phyloP scores from a whole-genome alignment of 2,329 filamentous ascomycete genomes.

The Cadophora gregata region DNA sequence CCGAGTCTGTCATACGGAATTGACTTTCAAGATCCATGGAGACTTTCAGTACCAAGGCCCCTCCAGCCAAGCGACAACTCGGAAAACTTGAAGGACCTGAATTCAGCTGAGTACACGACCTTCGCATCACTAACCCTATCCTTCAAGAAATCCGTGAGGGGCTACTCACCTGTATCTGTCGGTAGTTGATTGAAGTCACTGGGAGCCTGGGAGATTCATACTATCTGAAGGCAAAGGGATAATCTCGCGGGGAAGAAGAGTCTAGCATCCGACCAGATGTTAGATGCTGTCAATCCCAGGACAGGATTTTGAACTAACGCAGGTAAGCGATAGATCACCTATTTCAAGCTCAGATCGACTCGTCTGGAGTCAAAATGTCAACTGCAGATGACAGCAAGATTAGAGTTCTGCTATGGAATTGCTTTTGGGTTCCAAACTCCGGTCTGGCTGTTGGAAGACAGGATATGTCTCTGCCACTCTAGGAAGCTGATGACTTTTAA shows the following conservation, averaged over 20 bases:
- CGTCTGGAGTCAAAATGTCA: not conserved
- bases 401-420: not conserved
- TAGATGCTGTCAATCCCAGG: not conserved
- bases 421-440: not conserved
- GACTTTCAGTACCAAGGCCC: too few relatives aligned
- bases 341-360: not conserved
- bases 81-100: not conserved
- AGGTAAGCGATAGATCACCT: not conserved
- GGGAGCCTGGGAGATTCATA: not conserved
- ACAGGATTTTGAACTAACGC: not conserved
- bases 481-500: not conserved
- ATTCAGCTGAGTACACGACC: not conserved
- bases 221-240: not conserved
- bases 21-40: too few relatives aligned
- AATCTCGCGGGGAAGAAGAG: conserved; percentile 1
- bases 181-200: not conserved
- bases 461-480: too few relatives aligned
- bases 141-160: not conserved
- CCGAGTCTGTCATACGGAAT: too few relatives aligned
- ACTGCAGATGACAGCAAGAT: not conserved
- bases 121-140: not conserved
- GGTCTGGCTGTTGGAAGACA: not conserved
- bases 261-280: not conserved
- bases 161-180: not conserved
- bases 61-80: not conserved